phyloP scores from a whole-genome alignment of 2,329 filamentous ascomycete species.

The Fonsecaea pedrosoi region DNA sequence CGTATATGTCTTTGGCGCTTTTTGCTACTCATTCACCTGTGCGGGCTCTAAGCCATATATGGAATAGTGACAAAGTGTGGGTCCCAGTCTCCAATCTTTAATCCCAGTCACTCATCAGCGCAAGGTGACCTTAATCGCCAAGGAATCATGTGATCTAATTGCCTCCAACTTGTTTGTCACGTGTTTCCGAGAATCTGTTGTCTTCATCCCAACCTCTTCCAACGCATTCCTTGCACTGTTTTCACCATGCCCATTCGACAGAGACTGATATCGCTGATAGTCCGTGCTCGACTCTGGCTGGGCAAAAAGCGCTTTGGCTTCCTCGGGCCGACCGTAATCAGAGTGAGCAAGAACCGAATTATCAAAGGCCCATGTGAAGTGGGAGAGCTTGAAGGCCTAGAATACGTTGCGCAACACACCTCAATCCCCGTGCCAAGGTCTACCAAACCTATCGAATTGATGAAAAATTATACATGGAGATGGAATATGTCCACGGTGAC shows the following conservation, averaged over 20 bases:
- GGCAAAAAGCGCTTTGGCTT: constrained; percentile 1
- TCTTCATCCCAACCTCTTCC: not conserved
- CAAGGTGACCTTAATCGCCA: not conserved
- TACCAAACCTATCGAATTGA: not conserved
- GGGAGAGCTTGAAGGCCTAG: constrained; percentile 12
- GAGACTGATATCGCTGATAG: not conserved
- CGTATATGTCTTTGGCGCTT: no score
- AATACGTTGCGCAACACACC: not conserved
- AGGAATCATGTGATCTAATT: not conserved
- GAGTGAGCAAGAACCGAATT: constrained; percentile 31
- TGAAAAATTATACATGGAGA: not conserved
- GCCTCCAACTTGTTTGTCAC: not conserved
- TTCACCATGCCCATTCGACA: not conserved
- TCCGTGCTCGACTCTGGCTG: not conserved
- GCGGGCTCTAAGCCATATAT: no score
- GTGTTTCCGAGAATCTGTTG: not conserved
- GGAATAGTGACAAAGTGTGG: no score
- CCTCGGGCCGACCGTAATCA: not conserved
- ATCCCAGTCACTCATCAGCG: no score
- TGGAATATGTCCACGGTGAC: not conserved
- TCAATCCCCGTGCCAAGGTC: not conserved
- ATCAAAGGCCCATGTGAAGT: constrained; percentile 27
- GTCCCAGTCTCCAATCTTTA: no score
- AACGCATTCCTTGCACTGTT: not conserved
- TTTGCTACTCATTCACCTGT: no score